Conservation (phyloP, 805 yeast species). For the Wickerhamiella sorbophila region DNA sequence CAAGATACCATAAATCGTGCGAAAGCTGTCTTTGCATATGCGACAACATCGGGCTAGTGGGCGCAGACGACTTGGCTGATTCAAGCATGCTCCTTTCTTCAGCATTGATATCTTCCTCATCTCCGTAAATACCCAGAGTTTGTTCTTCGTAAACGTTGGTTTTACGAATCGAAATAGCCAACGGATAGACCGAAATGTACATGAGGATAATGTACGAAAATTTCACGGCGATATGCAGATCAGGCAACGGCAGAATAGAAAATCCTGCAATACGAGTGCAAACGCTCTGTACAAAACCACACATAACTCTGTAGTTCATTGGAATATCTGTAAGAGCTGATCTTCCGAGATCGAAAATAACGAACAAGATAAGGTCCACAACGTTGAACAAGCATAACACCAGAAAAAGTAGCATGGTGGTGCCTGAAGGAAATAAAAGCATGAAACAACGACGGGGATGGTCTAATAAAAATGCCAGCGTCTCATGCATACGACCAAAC, state of each 20-base stretch:
- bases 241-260: conserved; percentile 50
- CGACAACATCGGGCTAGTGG: conserved; percentile 13
- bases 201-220: conserved; percentile 92
- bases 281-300: conserved; percentile 82
- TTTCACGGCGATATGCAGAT: conserved; percentile 78
- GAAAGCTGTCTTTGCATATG: conserved; percentile 87
- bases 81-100: conserved; percentile 7
- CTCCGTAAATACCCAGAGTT: conserved; percentile 70
- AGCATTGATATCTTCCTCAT: conserved; percentile 15
- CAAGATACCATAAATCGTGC: conserved; percentile 88
- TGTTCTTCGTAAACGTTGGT: conserved; percentile 98
- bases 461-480: conserved; percentile 72
- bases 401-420: conserved; percentile 83
- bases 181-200: conserved; percentile 92
- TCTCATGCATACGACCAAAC: conserved; percentile 36
- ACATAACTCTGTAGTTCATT: conserved; percentile 55
- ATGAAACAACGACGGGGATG: conserved; percentile 98
- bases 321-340: conserved; percentile 38
- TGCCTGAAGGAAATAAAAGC: conserved; percentile 73
- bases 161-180: conserved; percentile 91
- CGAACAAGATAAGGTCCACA: conserved; percentile 66
- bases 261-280: conserved; percentile 94
- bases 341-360: conserved; percentile 49
- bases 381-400: conserved; percentile 60
- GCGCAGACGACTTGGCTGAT: conserved; percentile 16